These are phyloP conservation scores for Russula dissimulans DNA, from an alignment of 768 basidiomycete species.

Conservation along the genomic window DNA sequence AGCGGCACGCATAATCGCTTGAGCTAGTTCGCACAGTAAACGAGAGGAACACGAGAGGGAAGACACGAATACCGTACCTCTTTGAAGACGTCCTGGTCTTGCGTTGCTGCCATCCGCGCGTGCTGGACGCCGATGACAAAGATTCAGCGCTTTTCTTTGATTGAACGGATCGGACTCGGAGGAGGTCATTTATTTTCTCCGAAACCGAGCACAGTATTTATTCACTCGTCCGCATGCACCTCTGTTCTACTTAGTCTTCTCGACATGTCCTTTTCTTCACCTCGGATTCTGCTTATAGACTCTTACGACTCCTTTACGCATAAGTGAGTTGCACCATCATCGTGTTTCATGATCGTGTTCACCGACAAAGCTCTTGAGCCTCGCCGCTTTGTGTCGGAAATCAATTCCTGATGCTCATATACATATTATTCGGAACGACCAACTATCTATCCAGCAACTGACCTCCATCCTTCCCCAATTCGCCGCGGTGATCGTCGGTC, in stretches of 20 bases:
- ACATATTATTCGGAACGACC: constrained; percentile 68
- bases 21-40: constrained; percentile 26
- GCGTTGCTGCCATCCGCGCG: constrained; percentile 5
- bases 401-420: constrained; percentile 54
- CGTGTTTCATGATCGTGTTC: not conserved
- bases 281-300: constrained; percentile 62
- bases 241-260: not conserved
- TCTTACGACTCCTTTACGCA: constrained; percentile 86
- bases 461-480: constrained; percentile 49
- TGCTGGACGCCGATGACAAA: not conserved
- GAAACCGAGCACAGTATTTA: not conserved
- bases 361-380: constrained; percentile 31
- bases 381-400: constrained; percentile 59
- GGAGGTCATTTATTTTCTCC: no score
- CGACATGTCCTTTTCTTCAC: constrained; percentile 26
- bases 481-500: constrained; percentile 63
- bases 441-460: constrained; percentile 41
- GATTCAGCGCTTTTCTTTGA: no score
- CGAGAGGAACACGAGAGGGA: not conserved
- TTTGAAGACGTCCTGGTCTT: constrained; percentile 5
- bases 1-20: constrained; percentile 79
- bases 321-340: constrained; percentile 50
- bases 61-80: constrained; percentile 3
- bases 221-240: not conserved
- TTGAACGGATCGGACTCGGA: no score